Evolutionary conservation across 2,329 filamentous ascomycete genomes (phyloP).

Genomic region (Talaromyces marneffei): DNA sequence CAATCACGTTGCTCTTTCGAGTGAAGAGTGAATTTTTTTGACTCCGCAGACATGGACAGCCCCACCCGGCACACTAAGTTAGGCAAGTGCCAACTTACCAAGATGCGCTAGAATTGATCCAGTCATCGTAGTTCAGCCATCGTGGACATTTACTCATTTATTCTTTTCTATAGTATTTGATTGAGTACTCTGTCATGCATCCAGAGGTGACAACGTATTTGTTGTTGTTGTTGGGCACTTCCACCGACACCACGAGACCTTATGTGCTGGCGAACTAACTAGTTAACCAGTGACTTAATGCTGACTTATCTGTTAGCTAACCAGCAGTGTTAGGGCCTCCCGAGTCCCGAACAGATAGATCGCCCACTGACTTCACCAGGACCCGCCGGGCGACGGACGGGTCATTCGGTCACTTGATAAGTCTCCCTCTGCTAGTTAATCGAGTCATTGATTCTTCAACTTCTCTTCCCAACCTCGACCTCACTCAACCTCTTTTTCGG

Average conservation of each 20-base stretch:
- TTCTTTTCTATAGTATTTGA: not conserved
- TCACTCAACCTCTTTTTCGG: not conserved
- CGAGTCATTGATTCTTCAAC: not conserved
- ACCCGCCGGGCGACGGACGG: not conserved
- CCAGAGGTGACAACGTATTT: not conserved
- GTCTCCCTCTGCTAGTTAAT: too few species aligned
- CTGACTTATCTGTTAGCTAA: too few species aligned
- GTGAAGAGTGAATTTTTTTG: not conserved
- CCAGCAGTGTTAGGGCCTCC: not conserved
- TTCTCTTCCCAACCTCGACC: not conserved
- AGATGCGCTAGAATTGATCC: not conserved
- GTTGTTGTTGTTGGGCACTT: not conserved
- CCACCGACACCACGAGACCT: not conserved
- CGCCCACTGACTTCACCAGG: not conserved
- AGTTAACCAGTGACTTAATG: not conserved
- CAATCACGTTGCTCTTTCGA: too few species aligned
- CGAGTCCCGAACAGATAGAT: not conserved
- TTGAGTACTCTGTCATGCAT: not conserved
- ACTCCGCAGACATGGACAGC: not conserved
- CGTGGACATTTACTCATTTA: not conserved
- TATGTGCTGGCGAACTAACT: too few species aligned
- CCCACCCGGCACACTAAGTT: not conserved
- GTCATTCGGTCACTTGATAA: not conserved
- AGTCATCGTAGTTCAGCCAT: too few species aligned
- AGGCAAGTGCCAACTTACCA: not conserved